Conservation (phyloP, 2,329 filamentous ascomycete species). For the Xylariaceae sp. region DNA sequence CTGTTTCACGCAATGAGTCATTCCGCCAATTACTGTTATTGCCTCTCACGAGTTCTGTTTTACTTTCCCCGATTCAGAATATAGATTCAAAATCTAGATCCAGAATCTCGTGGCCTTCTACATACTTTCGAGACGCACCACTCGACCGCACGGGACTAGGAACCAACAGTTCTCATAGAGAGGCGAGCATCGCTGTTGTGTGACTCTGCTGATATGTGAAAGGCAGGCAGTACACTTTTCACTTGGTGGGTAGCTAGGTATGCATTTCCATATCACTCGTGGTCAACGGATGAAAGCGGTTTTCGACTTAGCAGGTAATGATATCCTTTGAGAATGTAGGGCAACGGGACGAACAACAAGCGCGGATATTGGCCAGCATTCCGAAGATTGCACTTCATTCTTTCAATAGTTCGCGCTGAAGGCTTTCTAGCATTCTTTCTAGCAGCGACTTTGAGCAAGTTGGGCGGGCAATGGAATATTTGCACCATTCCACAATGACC, state of each 20-base stretch:
- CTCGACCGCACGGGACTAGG: constrained; percentile 6
- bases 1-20: constrained; percentile 26
- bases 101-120: constrained; percentile 1
- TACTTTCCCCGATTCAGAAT: background rate
- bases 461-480: no score
- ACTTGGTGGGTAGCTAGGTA: constrained; percentile 5
- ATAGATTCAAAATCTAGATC: background rate
- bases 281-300: constrained; percentile 2
- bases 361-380: constrained; percentile 33
- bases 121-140: constrained; percentile 21
- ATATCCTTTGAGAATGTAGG: constrained; percentile 30
- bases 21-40: constrained; percentile 2
- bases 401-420: background rate
- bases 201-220: constrained; percentile 30
- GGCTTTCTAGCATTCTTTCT: background rate
- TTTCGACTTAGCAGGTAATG: constrained; percentile 10
- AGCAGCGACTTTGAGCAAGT: background rate
- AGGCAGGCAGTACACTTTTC: constrained; percentile 22
- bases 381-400: constrained; percentile 20
- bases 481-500: background rate
- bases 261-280: constrained; percentile 20
- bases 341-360: constrained; percentile 13
- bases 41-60: constrained; percentile 9
- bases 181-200: constrained; percentile 37
- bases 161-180: constrained; percentile 33